Evolutionary conservation across 164 flowering plant genomes (phyloP).

Genomic region (grape (Vitis vinifera)): ASM3070453v1 NC_081814.1:9452501-9453000

Average conservation of each 20-base stretch:
- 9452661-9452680: neutral
- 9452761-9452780: too few relatives aligned
- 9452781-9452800: neutral
- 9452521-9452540: constrained; percentile 37
- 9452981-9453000: constrained; percentile 27
- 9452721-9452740: too few relatives aligned
- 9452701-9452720: too few relatives aligned
- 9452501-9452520: constrained; percentile 46
- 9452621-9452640: constrained; percentile 20
- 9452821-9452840: too few relatives aligned
- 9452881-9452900: too few relatives aligned
- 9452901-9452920: too few relatives aligned
- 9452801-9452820: too few relatives aligned
- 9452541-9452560: constrained; percentile 23
- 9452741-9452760: too few relatives aligned
- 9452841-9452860: too few relatives aligned
- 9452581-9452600: constrained; percentile 23
- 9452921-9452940: too few relatives aligned
- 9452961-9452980: constrained; percentile 28
- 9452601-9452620: constrained; percentile 21
- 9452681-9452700: neutral
- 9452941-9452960: constrained; percentile 21
- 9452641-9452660: constrained; percentile 43
- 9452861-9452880: too few relatives aligned
- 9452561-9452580: constrained; percentile 27